Evolutionary conservation across 2,329 filamentous ascomycete genomes (phyloP).

Genomic region (Aspergillus hortae): DNA sequence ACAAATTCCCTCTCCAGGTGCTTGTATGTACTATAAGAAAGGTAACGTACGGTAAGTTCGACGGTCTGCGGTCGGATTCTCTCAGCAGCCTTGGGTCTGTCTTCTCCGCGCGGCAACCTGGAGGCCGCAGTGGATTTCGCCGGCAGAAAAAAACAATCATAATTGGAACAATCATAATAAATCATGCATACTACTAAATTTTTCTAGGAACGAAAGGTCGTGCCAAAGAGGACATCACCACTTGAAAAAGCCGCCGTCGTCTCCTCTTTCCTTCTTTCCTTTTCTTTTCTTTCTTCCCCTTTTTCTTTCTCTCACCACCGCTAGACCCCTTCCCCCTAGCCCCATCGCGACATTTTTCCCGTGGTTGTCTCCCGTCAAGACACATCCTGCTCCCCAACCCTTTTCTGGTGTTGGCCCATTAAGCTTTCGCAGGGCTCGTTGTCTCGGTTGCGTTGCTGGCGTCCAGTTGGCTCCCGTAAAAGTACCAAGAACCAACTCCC

Average conservation of each 20-base stretch:
- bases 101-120: conserved; percentile 10
- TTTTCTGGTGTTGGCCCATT: neutral
- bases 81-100: conserved; percentile 1
- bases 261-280: conserved; percentile 2
- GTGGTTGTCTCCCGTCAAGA: neutral
- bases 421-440: neutral
- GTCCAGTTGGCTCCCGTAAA: neutral
- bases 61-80: conserved; percentile 8
- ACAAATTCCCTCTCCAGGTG: too few species aligned
- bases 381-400: neutral
- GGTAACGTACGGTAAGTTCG: neutral
- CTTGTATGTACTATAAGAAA: too few species aligned
- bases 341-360: neutral
- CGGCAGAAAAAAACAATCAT: conserved; percentile 23
- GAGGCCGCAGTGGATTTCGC: conserved; percentile 13
- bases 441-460: too few species aligned
- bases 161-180: conserved; percentile 5
- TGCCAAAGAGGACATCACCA: conserved; percentile 1
- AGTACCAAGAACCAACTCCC: neutral
- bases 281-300: conserved; percentile 3
- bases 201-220: conserved; percentile 5
- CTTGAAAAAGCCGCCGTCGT: conserved; percentile 8
- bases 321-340: neutral
- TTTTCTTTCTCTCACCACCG: neutral
- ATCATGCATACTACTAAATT: conserved; percentile 5